phyloP scores from a whole-genome alignment of 495 filamentous ascomycete genomes.

The Lepraria neglecta region DNA sequence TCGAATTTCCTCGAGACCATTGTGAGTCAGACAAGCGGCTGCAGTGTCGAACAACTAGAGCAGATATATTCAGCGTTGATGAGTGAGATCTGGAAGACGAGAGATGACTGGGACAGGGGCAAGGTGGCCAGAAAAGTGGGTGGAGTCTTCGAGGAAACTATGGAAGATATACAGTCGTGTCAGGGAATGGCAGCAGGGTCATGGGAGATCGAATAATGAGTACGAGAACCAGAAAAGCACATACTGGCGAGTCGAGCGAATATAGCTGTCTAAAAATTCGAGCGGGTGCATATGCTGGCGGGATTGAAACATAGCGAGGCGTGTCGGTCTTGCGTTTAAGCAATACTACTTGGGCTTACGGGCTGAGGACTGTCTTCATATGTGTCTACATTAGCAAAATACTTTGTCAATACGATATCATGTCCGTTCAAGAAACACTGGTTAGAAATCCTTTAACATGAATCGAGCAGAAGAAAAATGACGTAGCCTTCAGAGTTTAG shows the following conservation, averaged over 20 bases:
- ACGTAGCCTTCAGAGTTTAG: not conserved
- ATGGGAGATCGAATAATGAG: conserved; percentile 22
- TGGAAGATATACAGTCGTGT: conserved; percentile 68
- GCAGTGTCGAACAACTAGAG: conserved; percentile 87
- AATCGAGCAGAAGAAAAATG: not conserved
- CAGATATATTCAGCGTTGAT: conserved; percentile 87
- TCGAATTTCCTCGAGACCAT: conserved; percentile 52
- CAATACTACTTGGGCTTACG: not conserved
- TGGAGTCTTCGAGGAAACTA: conserved; percentile 70
- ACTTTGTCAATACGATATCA: too few species aligned
- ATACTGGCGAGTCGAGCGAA: not conserved
- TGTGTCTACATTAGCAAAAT: not conserved
- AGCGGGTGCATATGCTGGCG: not conserved
- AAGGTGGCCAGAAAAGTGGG: conserved; percentile 55
- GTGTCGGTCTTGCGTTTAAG: not conserved
- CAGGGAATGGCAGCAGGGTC: conserved; percentile 46
- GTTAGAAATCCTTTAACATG: too few species aligned
- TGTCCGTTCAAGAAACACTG: too few species aligned
- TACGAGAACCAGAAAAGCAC: not conserved
- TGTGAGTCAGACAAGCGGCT: conserved; percentile 62
- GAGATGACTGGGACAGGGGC: conserved; percentile 74
- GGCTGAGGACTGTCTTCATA: not conserved
- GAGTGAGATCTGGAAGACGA: conserved; percentile 74
- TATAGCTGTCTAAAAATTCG: not conserved
- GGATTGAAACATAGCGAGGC: conserved; percentile 12